Conservation (phyloP, 345 rosid species). For the Eutrema japonicum region DNA sequence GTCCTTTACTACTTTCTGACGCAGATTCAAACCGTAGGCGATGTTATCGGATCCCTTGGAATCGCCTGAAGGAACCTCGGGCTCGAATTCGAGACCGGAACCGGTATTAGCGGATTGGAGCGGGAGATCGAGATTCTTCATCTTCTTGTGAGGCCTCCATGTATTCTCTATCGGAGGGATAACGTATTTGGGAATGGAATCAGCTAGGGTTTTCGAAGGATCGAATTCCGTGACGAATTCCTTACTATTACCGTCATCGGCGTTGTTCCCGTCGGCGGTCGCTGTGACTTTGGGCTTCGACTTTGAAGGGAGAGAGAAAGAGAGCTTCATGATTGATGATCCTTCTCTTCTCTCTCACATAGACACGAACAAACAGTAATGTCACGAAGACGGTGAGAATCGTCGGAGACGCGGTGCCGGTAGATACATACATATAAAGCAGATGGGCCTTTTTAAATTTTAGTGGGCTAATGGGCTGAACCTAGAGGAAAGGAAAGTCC, state of each 20-base stretch:
- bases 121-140: conserved; percentile 67
- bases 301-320: conserved; percentile 60
- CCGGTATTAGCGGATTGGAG: conserved; percentile 43
- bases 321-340: conserved; percentile 54
- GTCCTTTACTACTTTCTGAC: conserved; percentile 27
- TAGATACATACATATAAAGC: not conserved
- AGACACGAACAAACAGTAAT: not conserved
- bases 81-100: conserved; percentile 55
- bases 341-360: conserved; percentile 16
- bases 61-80: conserved; percentile 43
- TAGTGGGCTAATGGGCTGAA: conserved; percentile 14
- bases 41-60: conserved; percentile 34
- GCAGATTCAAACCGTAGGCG: conserved; percentile 67
- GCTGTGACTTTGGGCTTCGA: conserved; percentile 45
- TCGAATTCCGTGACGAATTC: conserved; percentile 67
- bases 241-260: conserved; percentile 39
- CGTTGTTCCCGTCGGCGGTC: conserved; percentile 19
- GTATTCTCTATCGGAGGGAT: conserved; percentile 65
- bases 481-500: not conserved
- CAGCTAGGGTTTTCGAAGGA: conserved; percentile 51
- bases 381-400: conserved; percentile 17
- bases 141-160: conserved; percentile 62
- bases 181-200: conserved; percentile 40
- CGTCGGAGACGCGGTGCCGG: conserved; percentile 4
- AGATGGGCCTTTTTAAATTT: not conserved